Base-by-base conservation (phyloP, 2,329 filamentous ascomycete genomes). In the Berkeleyomyces rouxiae region DNA sequence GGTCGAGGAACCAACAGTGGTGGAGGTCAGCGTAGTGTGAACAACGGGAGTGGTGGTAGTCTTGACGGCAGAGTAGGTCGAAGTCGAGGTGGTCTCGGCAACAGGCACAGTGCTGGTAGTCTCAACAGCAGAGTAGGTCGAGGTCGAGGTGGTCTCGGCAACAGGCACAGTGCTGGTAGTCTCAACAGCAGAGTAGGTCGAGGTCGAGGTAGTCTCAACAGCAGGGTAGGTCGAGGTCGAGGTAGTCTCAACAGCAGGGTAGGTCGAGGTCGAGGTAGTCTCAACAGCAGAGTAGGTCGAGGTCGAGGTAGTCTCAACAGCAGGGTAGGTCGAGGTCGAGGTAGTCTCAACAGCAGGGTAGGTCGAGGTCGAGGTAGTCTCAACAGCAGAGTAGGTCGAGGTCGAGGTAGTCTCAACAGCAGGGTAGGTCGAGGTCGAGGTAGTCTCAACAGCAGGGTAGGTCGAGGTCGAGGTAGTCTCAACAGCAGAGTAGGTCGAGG, bases 101-200 rank as follows among this genome's bases (percentile, higher is more conserved):
- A 64, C 68, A 43, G 68, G 64, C 0, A 67, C 57, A 16, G 66
- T 66, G 2, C 23, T 47, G 65, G 42, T 44, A 2, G 42, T 44
- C 11, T 67, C 67, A 9, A 66, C 66, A 6, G 67, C 67, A 36
- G 23, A 61, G 53, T 39, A 63, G 65, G 3, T 47, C 31, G 66
- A 46, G 5, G 62, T 64, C 39, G 66, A 66, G 13, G 58, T 33
- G 42, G 66, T 64, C 7, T 66, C 58, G 59, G 49, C 61, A 37
- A 64, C 68, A 43, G 68, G 64, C 0, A 67, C 57, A 16, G 66
- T 66, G 2, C n/a, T n/a, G n/a, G n/a, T n/a, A n/a, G n/a, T n/a
- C n/a, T n/a, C n/a, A n/a, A n/a, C n/a, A n/a, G n/a, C n/a, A n/a
- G n/a, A n/a, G n/a, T n/a, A n/a, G n/a, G 62, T 63, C 43, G 68